These are phyloP conservation scores for Monosporozyma yasuniensis DNA, from an alignment of 805 yeast genomes.

Conservation along the genomic window DNA sequence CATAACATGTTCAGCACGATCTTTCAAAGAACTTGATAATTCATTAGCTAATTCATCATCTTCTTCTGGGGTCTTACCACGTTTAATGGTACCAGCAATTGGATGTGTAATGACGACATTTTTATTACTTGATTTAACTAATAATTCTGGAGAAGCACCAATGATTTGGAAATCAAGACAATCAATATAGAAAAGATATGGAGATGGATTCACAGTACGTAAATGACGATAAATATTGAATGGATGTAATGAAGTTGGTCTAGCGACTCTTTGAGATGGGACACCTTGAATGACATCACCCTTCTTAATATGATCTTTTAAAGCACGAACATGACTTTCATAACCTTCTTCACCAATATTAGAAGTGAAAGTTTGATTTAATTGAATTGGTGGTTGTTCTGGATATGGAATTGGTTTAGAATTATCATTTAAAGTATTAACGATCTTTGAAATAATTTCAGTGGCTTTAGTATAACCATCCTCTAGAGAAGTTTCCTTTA, in stretches of 20 bases:
- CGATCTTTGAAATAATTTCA: constrained; percentile 48
- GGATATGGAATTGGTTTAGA: constrained; percentile 49
- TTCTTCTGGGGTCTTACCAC: constrained; percentile 88
- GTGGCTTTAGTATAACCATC: constrained; percentile 47
- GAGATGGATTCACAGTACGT: constrained; percentile 94
- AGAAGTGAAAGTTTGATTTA: constrained; percentile 64
- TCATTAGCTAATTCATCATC: constrained; percentile 76
- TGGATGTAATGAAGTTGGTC: constrained; percentile 93
- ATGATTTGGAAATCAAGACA: constrained; percentile 86
- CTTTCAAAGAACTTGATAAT: constrained; percentile 71
- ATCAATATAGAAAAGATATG: constrained; percentile 90
- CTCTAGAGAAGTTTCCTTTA: constrained; percentile 30
- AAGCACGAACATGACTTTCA: constrained; percentile 63
- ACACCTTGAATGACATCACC: constrained; percentile 98
- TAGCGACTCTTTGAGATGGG: constrained; percentile 92
- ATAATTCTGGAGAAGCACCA: constrained; percentile 94
- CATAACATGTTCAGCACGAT: constrained; percentile 98
- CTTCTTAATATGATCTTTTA: constrained; percentile 72
- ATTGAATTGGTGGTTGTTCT: constrained; percentile 61
- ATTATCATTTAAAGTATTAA: constrained; percentile 39
- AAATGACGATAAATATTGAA: constrained; percentile 92
- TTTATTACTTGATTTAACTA: constrained; percentile 69
- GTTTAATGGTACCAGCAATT: constrained; percentile 89
- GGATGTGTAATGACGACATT: constrained; percentile 88
- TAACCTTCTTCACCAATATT: constrained; percentile 93